Evolutionary conservation across 306 rosid genomes (phyloP).

Genomic region (Vicia faba): DNA sequence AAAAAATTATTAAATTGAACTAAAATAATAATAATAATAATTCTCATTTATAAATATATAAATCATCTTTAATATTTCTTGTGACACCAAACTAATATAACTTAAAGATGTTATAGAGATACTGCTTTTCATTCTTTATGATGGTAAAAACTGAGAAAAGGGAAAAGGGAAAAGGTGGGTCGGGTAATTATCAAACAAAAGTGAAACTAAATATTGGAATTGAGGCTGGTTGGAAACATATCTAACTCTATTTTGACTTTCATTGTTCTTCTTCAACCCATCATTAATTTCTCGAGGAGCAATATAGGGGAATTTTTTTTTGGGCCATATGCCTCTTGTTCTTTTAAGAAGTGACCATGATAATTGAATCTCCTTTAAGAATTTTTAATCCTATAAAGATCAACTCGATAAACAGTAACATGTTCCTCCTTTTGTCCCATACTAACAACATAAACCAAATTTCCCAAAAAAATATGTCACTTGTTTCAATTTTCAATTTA

Average conservation of each 20-base stretch:
- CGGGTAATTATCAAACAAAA: slow-evolving; percentile 12
- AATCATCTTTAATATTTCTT: too few relatives aligned
- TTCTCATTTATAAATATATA: too few relatives aligned
- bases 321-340: slow-evolving; percentile 17
- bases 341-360: background rate
- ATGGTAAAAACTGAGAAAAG: background rate
- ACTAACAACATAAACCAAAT: background rate
- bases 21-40: too few relatives aligned
- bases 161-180: background rate
- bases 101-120: too few relatives aligned
- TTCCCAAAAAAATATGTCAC: background rate
- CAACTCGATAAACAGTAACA: background rate
- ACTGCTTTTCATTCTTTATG: too few relatives aligned
- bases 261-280: slow-evolving; percentile 13
- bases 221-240: slow-evolving; percentile 48
- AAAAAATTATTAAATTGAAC: too few relatives aligned
- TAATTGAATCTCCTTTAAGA: slow-evolving; percentile 28
- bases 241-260: slow-evolving; percentile 45
- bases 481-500: background rate
- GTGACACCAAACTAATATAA: too few relatives aligned
- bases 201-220: slow-evolving; percentile 30
- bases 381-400: slow-evolving; percentile 1
- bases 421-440: too few relatives aligned
- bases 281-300: slow-evolving; percentile 32
- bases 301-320: slow-evolving; percentile 32